Base-by-base conservation (phyloP, 2,329 filamentous ascomycete species). In the Xylaria arbuscula region DNA sequence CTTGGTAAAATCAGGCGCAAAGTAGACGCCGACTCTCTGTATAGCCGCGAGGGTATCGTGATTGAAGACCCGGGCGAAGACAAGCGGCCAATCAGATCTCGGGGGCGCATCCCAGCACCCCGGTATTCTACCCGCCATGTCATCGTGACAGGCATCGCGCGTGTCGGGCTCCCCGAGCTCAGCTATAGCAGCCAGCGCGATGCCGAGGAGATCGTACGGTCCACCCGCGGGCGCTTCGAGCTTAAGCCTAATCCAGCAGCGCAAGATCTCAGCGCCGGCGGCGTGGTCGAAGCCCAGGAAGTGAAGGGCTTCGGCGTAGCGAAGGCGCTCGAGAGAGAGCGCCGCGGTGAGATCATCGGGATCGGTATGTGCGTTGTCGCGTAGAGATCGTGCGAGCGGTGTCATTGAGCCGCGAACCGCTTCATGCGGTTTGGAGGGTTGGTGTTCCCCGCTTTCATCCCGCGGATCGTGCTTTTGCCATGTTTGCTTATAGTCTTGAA, bases 171-270 rank as follows among this genome's bases (percentile, higher is more conserved):
- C 64, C 56, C 55, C 55, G 9, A 70, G 57, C 55, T 70, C 68
- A 28, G 68, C 68, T 38, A 70, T 55, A 22, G 62, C 58, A 9
- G 62, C 62, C 11, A 68, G 47, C 24, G 62, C 68, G 4, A 60
- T 45, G 34, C 68, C 68, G 15, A 70, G 15, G 2, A 66, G 32
- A 10, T 45, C 36, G 42, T 70, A 64, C 6, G 66, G 68, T 11
- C 62, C 62, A n/a, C 65, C 68, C 5, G 68, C 24, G 13, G 61
- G 34, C 13, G 68, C 68, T n/a, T 66, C 47, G 19, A 60, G n/a
- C 9, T 55, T 56, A 3, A 70, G 36, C 3, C 47, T 38, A 10
- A 61, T 50, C 68, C 68, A 70, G 47, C 65, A 63, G 11, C 42
- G 48, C 11, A 70, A 17, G 48, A 70, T 70, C 45, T 62, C 38